These are phyloP conservation scores for Cryphonectria parasitica DNA, from an alignment of 2,329 filamentous ascomycete genomes.

Conservation along the genomic window DNA sequence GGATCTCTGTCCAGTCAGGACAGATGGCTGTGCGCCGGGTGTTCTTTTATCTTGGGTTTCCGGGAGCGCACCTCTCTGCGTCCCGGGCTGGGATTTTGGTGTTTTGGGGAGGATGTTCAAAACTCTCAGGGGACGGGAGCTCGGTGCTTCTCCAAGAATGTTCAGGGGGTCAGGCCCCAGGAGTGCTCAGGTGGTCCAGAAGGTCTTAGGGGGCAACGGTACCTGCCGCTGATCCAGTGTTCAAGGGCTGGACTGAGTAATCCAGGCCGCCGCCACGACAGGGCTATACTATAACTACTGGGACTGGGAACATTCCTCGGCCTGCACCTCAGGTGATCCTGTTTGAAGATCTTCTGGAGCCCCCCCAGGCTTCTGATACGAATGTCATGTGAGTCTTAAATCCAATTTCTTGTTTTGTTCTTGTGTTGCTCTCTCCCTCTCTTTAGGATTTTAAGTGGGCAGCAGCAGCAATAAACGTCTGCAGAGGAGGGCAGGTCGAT, in stretches of 20 bases:
- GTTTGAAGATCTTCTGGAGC: not conserved
- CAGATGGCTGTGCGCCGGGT: not conserved
- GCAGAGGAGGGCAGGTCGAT: not conserved
- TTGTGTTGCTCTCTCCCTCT: too few species aligned
- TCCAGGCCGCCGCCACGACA: not conserved
- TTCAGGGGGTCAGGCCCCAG: conserved; percentile 1
- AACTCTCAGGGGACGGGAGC: conserved; percentile 13
- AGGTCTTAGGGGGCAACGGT: conserved; percentile 9
- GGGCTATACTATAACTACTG: not conserved
- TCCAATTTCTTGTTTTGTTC: not conserved
- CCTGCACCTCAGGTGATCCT: not conserved
- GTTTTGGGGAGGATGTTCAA: conserved; percentile 11
- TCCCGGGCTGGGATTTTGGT: conserved; percentile 10
- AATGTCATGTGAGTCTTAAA: not conserved
- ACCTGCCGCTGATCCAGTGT: not conserved
- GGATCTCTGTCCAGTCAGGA: not conserved
- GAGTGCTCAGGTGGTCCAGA: not conserved
- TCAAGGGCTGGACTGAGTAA: conserved; percentile 2
- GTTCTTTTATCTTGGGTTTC: conserved; percentile 3
- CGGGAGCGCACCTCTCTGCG: conserved; percentile 12
- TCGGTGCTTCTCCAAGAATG: not conserved
- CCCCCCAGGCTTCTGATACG: not conserved
- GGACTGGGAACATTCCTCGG: not conserved
- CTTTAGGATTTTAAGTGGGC: too few species aligned
- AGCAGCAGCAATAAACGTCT: not conserved